A percentile compares a stretch with the other conserved stretches of the same genome.
Conservation (phyloP, 2,329 filamentous ascomycete species). For the Beauveria sp. region DNA sequence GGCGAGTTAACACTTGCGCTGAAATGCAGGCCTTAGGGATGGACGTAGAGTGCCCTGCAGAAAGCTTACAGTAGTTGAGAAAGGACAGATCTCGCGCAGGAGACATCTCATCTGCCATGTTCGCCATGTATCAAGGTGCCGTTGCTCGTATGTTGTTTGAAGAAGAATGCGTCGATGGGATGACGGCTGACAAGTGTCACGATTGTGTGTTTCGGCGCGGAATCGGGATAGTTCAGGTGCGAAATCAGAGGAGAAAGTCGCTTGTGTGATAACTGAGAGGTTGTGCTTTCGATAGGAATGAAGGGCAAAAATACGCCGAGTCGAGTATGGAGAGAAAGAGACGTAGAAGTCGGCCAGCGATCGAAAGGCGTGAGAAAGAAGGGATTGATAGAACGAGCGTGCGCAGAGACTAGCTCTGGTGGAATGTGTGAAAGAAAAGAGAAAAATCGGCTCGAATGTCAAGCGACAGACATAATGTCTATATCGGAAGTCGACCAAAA, state of each 20-base stretch:
- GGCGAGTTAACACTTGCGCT: neutral
- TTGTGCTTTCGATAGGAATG: neutral
- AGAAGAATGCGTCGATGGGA: neutral
- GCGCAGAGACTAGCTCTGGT: constrained; percentile 40
- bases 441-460: constrained; percentile 19
- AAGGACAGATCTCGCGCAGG: constrained; percentile 2
- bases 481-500: neutral
- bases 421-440: constrained; percentile 18
- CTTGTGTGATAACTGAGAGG: too few species aligned
- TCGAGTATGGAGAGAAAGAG: neutral
- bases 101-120: neutral
- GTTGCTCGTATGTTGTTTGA: neutral
- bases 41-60: neutral
- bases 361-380: constrained; percentile 14
- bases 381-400: constrained; percentile 32
- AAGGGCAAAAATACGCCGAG: neutral
- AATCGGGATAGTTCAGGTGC: neutral
- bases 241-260: too few species aligned
- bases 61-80: constrained; percentile 7
- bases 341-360: constrained; percentile 14
- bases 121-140: neutral
- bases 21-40: neutral
- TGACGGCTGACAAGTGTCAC: neutral
- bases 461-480: constrained; percentile 27
- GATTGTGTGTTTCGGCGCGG: neutral